These are phyloP conservation scores for Pyricularia sp. DNA, from an alignment of 2,329 filamentous ascomycete genomes.

Conservation along the genomic window DNA sequence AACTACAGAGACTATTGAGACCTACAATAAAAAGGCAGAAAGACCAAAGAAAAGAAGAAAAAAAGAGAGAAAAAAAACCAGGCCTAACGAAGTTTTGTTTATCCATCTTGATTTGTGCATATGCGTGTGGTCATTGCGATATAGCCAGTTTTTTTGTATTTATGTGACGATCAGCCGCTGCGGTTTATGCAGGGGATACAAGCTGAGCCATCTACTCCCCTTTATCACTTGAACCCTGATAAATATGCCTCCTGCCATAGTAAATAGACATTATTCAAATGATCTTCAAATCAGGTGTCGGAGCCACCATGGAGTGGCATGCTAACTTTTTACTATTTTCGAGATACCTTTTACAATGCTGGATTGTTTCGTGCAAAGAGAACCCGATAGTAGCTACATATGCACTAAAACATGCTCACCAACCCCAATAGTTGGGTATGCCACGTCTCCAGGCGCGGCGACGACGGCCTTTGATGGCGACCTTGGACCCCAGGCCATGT, in stretches of 20 bases:
- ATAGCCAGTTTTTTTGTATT: not conserved
- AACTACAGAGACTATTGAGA: not conserved
- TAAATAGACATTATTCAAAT: too few species aligned
- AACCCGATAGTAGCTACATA: not conserved
- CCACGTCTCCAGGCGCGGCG: conserved; percentile 16
- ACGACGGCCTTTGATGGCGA: not conserved
- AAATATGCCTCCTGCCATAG: too few species aligned
- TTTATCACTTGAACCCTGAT: too few species aligned
- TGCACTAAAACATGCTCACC: conserved; percentile 33
- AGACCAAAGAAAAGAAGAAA: not conserved
- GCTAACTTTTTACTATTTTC: not conserved
- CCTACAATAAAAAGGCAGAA: not conserved
- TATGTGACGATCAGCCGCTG: not conserved
- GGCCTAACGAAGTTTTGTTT: not conserved
- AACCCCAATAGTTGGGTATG: conserved; percentile 36
- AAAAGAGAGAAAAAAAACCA: not conserved
- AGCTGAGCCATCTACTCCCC: too few species aligned
- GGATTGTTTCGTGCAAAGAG: rapidly evolving
- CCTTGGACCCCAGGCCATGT: conserved; percentile 47
- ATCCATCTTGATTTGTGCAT: not conserved
- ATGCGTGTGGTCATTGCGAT: not conserved
- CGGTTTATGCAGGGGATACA: not conserved
- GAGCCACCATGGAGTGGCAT: not conserved
- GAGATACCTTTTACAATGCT: not conserved
- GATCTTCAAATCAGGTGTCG: too few species aligned